A percentile compares a stretch with the other conserved stretches of the same genome.
phyloP scores from a whole-genome alignment of 768 basidiomycete species.

The Podaxis sp. region DNA sequence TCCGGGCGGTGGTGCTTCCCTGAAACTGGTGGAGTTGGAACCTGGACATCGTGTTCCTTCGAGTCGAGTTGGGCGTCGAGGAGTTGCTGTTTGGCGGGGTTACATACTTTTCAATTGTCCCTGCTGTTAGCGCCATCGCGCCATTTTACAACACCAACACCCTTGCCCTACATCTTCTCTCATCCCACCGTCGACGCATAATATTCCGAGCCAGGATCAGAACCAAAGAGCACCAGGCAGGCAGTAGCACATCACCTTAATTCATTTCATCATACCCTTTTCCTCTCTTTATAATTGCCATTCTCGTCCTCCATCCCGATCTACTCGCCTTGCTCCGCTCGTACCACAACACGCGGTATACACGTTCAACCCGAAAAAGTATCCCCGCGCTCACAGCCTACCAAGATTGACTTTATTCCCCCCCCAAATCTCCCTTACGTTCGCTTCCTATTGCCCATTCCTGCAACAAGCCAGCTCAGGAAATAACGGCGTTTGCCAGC shows the following conservation, averaged over 20 bases:
- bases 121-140: not conserved
- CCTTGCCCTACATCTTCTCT: not conserved
- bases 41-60: not conserved
- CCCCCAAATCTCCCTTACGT: not conserved
- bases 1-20: not conserved
- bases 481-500: slow-evolving; percentile 12
- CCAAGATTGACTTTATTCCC: not conserved
- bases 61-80: not conserved
- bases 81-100: not conserved
- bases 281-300: slow-evolving; percentile 7
- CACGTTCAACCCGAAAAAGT: slow-evolving; percentile 9
- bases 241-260: not conserved
- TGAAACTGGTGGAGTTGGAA: not conserved
- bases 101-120: not conserved
- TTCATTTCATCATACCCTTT: not conserved
- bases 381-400: not conserved
- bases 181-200: slow-evolving; percentile 1
- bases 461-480: slow-evolving; percentile 7
- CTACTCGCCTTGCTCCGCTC: slow-evolving; percentile 4
- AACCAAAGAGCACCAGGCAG: not conserved
- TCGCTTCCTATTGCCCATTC: slow-evolving; percentile 1
- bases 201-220: slow-evolving; percentile 1
- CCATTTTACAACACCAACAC: slow-evolving; percentile 3
- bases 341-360: slow-evolving; percentile 3
- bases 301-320: slow-evolving; percentile 13